Percentiles rank a stretch among this genome's conserved stretches.
phyloP scores from a whole-genome alignment of 1,284 basidiomycete genomes.

The Irpex rosettiformis region DNA sequence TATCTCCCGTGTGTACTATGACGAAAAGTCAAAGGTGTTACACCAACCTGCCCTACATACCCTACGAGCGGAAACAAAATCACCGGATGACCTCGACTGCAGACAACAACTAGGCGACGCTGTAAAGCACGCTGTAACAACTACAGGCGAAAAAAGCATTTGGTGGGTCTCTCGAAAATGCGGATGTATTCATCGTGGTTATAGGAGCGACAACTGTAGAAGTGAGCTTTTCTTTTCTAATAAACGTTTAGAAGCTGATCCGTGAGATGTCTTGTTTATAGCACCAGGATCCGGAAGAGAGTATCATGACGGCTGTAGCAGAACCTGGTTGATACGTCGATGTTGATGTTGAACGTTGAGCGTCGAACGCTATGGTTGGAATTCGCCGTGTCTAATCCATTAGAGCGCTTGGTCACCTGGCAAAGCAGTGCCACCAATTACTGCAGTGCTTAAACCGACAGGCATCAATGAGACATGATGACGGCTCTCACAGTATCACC shows the following conservation, averaged over 20 bases:
- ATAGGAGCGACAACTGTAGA: constrained; percentile 4
- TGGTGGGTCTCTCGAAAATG: constrained; percentile 1
- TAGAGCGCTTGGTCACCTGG: background rate
- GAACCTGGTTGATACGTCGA: background rate
- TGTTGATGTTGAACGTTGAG: background rate
- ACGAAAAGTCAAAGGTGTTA: background rate
- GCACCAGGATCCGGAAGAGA: background rate
- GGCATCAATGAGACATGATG: background rate
- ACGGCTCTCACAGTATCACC: too few relatives aligned
- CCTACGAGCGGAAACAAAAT: background rate
- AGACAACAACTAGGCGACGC: background rate
- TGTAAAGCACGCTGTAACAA: background rate
- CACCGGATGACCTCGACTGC: background rate
- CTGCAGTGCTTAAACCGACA: background rate
- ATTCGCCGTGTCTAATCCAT: background rate
- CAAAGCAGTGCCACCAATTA: background rate
- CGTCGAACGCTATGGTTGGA: background rate
- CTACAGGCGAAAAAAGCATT: background rate
- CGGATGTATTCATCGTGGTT: background rate
- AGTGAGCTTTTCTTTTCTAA: background rate
- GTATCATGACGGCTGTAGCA: background rate
- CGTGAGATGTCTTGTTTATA: background rate
- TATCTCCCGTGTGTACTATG: background rate
- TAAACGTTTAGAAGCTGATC: background rate
- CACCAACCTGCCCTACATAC: constrained; percentile 2